These are phyloP conservation scores for Cutaneotrichosporon spelunceum DNA, from an alignment of 1,284 basidiomycete genomes.

Conservation along the genomic window DNA sequence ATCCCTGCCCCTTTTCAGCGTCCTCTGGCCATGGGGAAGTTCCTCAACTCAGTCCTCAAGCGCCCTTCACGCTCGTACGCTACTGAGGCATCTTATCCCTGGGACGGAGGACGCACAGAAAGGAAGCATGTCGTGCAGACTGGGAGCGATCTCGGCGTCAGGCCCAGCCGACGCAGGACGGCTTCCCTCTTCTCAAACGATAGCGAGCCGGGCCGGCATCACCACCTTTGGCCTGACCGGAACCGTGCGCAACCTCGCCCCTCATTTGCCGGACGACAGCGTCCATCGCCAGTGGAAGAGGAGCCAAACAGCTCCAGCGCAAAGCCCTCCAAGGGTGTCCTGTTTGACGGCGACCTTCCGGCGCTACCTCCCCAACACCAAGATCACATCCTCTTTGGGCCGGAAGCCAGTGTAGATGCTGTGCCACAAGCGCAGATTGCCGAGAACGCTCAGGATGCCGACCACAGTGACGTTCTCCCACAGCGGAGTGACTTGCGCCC, in stretches of 20 bases:
- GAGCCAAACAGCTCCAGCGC: neutral
- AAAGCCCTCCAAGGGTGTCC: neutral
- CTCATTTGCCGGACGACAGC: neutral
- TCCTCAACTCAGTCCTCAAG: slow-evolving; percentile 39
- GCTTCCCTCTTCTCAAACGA: slow-evolving; percentile 3
- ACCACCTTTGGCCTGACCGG: neutral
- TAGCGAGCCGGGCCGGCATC: neutral
- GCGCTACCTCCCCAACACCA: neutral
- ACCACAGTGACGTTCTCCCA: neutral
- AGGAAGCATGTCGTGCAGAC: neutral
- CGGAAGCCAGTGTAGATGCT: neutral
- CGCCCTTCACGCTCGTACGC: slow-evolving; percentile 46
- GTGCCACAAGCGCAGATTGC: neutral
- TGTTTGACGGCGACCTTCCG: slow-evolving; percentile 10
- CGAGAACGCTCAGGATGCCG: neutral
- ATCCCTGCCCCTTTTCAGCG: neutral
- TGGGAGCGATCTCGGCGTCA: slow-evolving; percentile 2
- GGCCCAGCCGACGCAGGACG: neutral
- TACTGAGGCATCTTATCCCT: neutral
- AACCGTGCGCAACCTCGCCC: neutral
- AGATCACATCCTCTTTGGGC: neutral
- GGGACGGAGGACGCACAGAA: neutral
- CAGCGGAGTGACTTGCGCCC: neutral
- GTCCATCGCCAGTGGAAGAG: neutral
- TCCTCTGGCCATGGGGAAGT: slow-evolving; percentile 36